Evolutionary conservation across 164 flowering plant genomes (phyloP), one percentile per base, ranked within the genome.

Genomic region (Chloranthus sessilifolius): DNA sequence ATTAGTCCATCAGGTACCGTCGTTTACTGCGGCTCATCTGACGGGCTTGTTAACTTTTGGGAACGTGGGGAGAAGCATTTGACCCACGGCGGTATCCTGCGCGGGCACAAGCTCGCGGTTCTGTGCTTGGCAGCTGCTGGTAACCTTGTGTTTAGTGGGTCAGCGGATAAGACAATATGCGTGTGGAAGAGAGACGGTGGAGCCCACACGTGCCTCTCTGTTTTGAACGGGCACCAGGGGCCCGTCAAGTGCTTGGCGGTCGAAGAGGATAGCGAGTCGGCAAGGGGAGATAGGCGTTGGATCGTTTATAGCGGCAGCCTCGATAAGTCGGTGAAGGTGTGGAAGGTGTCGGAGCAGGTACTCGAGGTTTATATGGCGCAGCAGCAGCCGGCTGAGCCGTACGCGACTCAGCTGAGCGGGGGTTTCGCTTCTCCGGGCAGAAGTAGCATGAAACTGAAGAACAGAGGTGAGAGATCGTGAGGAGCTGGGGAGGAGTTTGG

Each of bases 1-100:
- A 66, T 83, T 0, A 67, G 60, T 56, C 21, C 58, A 0, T 31
- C 67, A 0, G 63, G 75, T 0, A 29, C 75, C 26, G 67, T 78
- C 0, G 52, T 88, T n/a, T 88, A 88, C 63, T 69, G 78, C 35
- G 95, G 97, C 3, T 78, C 92, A 0, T 83, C 90, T 0, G 89
- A 88, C 40, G 97, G 97, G 22, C 3, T 83, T 28, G 81, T 88
- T 6, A 82, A 85, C 45, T 81, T 72, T 39, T 88, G 97, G 97
- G 84, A 80, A 26, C 46, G 75, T 1, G 80, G 68, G 48, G 80
- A 70, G 48, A 81, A 78, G 62, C 58, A 71, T 14, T 53, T 81
- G 9, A 37, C 73, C 0, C 89, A 88, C 37, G 88, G 85, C 16
- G 95, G 95, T 11, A 78, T 68, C 8, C 73, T 85, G 2, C 71